phyloP scores from a whole-genome alignment of 257 asterid genomes.

The Datura wrightii region DNA sequence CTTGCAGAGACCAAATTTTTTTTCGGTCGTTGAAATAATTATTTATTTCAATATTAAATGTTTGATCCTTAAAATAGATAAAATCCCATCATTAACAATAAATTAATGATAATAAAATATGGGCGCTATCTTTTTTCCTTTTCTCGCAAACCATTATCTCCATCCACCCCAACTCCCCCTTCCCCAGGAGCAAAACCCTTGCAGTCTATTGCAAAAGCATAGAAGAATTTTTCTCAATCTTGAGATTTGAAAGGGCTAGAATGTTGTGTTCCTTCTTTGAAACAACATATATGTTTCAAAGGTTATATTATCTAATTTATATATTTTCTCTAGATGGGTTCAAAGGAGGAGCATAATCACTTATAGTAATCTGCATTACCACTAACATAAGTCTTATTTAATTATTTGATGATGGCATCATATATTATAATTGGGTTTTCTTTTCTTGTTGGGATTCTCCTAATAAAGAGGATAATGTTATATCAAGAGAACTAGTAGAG shows the following conservation, averaged over 20 bases:
- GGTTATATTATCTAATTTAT: background rate
- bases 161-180: too few species aligned
- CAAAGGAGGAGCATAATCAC: background rate
- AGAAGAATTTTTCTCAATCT: constrained; percentile 67
- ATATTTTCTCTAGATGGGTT: background rate
- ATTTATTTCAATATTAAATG: too few species aligned
- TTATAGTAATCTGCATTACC: background rate
- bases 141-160: too few species aligned
- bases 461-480: too few species aligned
- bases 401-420: background rate
- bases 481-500: background rate
- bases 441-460: background rate
- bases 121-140: too few species aligned
- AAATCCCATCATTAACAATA: too few species aligned
- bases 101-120: too few species aligned
- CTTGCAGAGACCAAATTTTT: too few species aligned
- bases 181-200: too few species aligned
- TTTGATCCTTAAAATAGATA: too few species aligned
- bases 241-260: constrained; percentile 78
- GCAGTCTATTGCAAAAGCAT: too few species aligned
- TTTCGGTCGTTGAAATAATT: too few species aligned
- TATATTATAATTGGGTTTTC: background rate
- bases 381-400: background rate
- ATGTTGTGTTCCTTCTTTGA: constrained; percentile 69
- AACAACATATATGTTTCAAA: constrained; percentile 56